A percentile compares a stretch with the other conserved stretches of the same genome.
Evolutionary conservation across 345 rosid species (phyloP).

Genomic region (Melaleuca quinquenervia): DNA sequence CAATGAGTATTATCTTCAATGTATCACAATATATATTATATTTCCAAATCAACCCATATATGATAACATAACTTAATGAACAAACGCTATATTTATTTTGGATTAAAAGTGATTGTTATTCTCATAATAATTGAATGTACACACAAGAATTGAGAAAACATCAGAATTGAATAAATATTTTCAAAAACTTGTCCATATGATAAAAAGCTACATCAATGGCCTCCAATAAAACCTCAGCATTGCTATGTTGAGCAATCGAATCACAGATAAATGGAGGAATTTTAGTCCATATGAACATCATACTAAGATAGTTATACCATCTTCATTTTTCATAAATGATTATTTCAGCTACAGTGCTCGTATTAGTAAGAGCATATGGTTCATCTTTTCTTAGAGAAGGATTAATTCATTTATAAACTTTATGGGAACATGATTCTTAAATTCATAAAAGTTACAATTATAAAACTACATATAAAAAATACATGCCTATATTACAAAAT

Average conservation of each 20-base stretch:
- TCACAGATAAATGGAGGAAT: background rate
- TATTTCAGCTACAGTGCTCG: background rate
- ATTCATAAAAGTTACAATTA: background rate
- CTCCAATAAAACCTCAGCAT: background rate
- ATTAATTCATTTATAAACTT: background rate
- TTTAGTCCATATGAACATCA: background rate
- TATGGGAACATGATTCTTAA: background rate
- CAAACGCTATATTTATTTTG: too few relatives aligned
- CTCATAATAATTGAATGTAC: too few relatives aligned
- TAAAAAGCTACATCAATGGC: background rate
- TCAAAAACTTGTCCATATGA: too few relatives aligned
- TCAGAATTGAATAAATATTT: too few relatives aligned
- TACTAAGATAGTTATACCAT: background rate
- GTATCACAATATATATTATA: too few relatives aligned
- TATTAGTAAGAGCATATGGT: background rate
- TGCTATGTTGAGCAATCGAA: background rate
- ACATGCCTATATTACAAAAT: background rate
- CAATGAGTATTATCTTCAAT: too few relatives aligned
- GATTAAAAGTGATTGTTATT: too few relatives aligned
- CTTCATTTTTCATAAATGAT: background rate
- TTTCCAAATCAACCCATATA: too few relatives aligned
- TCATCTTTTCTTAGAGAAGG: background rate
- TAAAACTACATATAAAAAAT: background rate
- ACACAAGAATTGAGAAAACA: too few relatives aligned
- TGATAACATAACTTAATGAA: too few relatives aligned